These are phyloP conservation scores for Dryas integrifolia DNA, from an alignment of 331 rosid species.

Conservation along the genomic window DNA sequence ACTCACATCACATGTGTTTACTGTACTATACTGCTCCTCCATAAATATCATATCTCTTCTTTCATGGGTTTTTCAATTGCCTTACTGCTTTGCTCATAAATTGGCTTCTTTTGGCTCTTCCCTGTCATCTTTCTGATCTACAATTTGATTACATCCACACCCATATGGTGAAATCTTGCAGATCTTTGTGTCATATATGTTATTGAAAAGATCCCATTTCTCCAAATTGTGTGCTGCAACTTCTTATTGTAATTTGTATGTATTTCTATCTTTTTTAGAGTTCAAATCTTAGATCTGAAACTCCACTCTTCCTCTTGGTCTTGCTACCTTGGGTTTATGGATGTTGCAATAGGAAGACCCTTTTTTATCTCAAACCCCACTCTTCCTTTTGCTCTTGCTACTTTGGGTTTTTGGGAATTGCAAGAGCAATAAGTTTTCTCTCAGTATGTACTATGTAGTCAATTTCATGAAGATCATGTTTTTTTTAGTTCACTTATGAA, in stretches of 20 bases:
- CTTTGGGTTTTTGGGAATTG: background rate
- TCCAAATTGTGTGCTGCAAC: background rate
- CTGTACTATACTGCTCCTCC: too few species aligned
- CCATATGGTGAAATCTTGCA: background rate
- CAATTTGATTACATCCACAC: background rate
- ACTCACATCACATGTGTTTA: too few species aligned
- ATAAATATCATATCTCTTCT: background rate
- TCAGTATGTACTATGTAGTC: background rate
- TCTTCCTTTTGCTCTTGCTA: background rate
- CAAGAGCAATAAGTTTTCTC: background rate
- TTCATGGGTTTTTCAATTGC: conserved; percentile 8
- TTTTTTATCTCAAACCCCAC: background rate
- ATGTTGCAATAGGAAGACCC: background rate
- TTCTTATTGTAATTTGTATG: background rate
- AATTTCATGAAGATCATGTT: background rate
- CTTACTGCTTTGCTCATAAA: background rate
- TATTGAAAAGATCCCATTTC: background rate
- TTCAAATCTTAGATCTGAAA: conserved; percentile 23
- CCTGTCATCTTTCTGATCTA: background rate
- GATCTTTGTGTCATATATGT: background rate
- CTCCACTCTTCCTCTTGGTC: background rate
- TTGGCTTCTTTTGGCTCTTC: background rate
- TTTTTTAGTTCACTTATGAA: background rate
- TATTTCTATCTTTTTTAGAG: background rate
- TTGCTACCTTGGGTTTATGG: conserved; percentile 8